Conservation (phyloP, 495 filamentous ascomycete species). For the Venustampulla echinocandica region DNA sequence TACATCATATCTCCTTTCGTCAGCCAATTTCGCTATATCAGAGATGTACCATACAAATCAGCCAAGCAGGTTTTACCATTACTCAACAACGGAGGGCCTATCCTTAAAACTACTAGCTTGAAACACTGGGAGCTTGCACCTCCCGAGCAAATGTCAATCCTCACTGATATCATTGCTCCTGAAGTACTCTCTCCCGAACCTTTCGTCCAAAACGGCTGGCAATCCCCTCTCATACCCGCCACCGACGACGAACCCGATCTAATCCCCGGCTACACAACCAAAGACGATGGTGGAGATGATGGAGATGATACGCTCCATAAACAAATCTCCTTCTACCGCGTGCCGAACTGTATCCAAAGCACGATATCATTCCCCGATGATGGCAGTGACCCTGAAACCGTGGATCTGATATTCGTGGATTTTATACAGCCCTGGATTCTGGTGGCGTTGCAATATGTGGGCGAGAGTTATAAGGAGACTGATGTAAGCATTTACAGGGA, state of each 20-base stretch:
- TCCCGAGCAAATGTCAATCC: constrained; percentile 20
- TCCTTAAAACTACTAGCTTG: constrained; percentile 14
- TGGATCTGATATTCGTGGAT: constrained; percentile 85
- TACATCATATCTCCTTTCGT: constrained; percentile 86
- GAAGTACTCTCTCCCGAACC: neutral
- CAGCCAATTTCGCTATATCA: constrained; percentile 67
- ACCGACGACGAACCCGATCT: constrained; percentile 31
- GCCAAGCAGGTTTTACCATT: constrained; percentile 62
- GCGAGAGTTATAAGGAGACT: constrained; percentile 47
- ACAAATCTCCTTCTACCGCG: constrained; percentile 59
- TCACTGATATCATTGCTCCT: constrained; percentile 7
- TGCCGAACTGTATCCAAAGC: constrained; percentile 76
- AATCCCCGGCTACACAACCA: constrained; percentile 78
- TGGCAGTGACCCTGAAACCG: constrained; percentile 52
- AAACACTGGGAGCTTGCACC: constrained; percentile 12
- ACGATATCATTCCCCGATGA: constrained; percentile 44
- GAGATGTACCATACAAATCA: constrained; percentile 66
- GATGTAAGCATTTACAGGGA: constrained; percentile 60
- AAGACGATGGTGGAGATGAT: constrained; percentile 73
- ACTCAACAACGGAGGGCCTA: constrained; percentile 48
- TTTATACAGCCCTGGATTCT: constrained; percentile 78
- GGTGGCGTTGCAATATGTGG: constrained; percentile 59
- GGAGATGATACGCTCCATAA: constrained; percentile 88
- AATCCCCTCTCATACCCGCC: constrained; percentile 5
- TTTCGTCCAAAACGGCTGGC: constrained; percentile 1